A percentile compares a stretch with the other conserved stretches of the same genome.
Evolutionary conservation across 116 monocot genomes (phyloP).

Genomic region (Dioscorea cayenensis): DNA sequence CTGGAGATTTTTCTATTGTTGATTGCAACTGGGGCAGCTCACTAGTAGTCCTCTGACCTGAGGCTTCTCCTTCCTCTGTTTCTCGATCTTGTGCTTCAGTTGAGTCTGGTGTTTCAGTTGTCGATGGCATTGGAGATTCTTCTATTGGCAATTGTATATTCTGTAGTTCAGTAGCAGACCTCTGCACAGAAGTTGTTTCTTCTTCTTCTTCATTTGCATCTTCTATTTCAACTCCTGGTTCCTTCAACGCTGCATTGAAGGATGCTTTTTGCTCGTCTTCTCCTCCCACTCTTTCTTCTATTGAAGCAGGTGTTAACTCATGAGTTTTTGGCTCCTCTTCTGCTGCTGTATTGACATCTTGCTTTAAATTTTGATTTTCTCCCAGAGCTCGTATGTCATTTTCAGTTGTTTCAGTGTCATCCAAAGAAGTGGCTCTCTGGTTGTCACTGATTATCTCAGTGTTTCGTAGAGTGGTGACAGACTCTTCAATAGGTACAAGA

Average conservation of each 20-base stretch:
- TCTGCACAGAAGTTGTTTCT: not conserved
- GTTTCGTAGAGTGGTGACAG: no score
- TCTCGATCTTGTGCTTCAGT: no score
- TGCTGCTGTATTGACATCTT: not conserved
- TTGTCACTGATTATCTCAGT: no score
- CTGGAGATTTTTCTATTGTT: no score
- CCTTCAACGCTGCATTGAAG: not conserved
- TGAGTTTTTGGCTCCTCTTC: not conserved
- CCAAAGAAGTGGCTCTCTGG: no score
- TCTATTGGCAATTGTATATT: not conserved
- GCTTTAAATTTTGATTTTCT: not conserved
- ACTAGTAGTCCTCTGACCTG: no score
- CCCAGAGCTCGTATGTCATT: no score
- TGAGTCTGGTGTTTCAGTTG: not conserved
- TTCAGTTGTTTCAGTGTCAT: no score
- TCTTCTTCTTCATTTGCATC: not conserved
- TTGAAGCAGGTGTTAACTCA: not conserved
- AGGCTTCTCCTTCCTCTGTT: no score
- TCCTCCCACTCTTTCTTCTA: not conserved
- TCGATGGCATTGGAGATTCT: not conserved
- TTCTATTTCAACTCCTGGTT: not conserved
- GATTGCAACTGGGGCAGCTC: no score
- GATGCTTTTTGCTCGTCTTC: not conserved
- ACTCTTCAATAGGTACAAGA: not conserved
- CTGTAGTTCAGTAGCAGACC: not conserved